Base-by-base conservation (phyloP, 2,329 filamentous ascomycete genomes). In the Ilyonectria sp. region DNA sequence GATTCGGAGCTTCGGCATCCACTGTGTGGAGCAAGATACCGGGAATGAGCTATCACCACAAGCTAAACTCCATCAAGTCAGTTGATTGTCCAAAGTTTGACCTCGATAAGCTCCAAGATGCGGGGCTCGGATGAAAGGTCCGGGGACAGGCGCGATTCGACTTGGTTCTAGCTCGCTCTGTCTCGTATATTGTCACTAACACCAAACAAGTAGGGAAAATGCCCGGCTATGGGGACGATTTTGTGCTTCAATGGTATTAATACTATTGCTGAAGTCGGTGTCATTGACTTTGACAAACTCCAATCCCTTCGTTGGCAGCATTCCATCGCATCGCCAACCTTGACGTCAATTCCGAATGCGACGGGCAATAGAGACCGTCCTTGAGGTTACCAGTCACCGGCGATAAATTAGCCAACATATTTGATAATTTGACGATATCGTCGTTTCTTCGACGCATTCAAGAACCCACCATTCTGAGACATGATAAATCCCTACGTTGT, bases 51-150 rank as follows among this genome's bases (percentile, higher is more conserved):
- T 52, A 40, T 60, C 26, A 10, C 10, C 23, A 1, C 2, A n/a
- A 52, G 26, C 63, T 65, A 65, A 61, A n/a, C 57, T 52, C 21
- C 17, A 65, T 57, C 13, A 13, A 57, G 63, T 52, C 43, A 61
- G 44, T 46, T 44, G 63, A 65, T 65, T 44, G 57, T 19, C 63
- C 57, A 65, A 61, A 52, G 15, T 10, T 46, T 3, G 10, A 10
- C 43, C 4, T 52, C 35, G 52, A 60, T 57, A 65, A 56, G 57
- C 35, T 23, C n/a, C 33, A 8, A 31, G 13, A 31, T 52, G 57
- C 37, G 61, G 55, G 55, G 61, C 44, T 21, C 5, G 9, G 50
- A 7, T 6, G 11, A n/a, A 23, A 23, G 13, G 4, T 11, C 23
- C 13, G 21, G 23, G 21, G 26, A 21, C 26, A 49, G 21, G 6